Evolutionary conservation across 345 rosid species (phyloP), one percentile per base, ranked within the genome.

Genomic region (Euphorbia tirucalli): DNA sequence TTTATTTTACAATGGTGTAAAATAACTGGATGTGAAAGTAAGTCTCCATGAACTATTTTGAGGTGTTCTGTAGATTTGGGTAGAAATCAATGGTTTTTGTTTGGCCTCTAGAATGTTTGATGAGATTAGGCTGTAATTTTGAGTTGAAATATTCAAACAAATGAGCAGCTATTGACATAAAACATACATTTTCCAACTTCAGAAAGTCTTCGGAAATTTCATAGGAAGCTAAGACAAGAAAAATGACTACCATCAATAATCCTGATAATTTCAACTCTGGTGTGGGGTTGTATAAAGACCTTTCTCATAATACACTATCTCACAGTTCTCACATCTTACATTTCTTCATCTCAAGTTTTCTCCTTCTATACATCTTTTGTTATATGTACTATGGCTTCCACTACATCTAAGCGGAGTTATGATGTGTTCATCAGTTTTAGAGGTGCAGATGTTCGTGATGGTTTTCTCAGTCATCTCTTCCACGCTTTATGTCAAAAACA

Each of bases 381-480:
- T 46, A 1, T 46, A 1, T 46, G 31, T 27, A 28, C 37, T 31
- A 61, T 30, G 65, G 41, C 65, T 61, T 61, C 65, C 31, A 27
- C n/a, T 28, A 25, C 63, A 18, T 7, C 41, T 61, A 35, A 61
- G 11, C 15, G 65, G 65, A 31, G 30, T 14, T 61, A 61, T 61
- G 65, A 61, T 30, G 65, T 30, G 21, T 61, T 61, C 22, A 18
- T 61, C 37, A 61, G 65, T 32, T 61, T 61, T 61, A 30, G 65
- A 61, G 65, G 65, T 30, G 2, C 7, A 30, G 65, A 61, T 19
- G 37, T 37, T 16, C 65, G 65, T 6, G 10, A 61, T 61, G 65
- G 43, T 14, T 61, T 61, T 18, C 37, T 59, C 52, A 46, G 52
- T 46, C 52, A 46, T 46, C 52, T 46, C 52, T 46, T 46, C 52